Percentiles rank a stretch among this genome's conserved stretches.
These are phyloP conservation scores for Aspergillus udagawae DNA, from an alignment of 2,329 filamentous ascomycete genomes.

Conservation along the genomic window DNA sequence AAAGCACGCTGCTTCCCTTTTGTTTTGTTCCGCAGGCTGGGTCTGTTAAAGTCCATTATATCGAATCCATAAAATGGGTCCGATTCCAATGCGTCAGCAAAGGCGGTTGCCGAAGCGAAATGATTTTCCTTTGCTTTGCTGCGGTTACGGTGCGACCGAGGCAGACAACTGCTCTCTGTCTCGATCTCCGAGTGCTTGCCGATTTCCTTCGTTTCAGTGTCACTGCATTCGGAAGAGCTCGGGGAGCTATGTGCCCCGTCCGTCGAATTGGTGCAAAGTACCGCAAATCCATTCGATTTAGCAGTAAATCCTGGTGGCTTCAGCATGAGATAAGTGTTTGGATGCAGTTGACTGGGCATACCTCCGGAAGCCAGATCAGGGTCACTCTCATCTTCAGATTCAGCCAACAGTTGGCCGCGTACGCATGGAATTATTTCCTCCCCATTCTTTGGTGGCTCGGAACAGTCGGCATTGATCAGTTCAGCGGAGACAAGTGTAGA, in stretches of 20 bases:
- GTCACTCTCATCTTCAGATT: background rate
- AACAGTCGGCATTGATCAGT: background rate
- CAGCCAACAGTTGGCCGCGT: background rate
- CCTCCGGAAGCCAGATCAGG: background rate
- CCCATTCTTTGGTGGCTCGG: background rate
- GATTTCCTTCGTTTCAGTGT: background rate
- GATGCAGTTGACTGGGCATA: background rate
- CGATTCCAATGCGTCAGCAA: constrained; percentile 56
- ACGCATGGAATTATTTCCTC: background rate
- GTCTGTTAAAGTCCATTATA: constrained; percentile 75
- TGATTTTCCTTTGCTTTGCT: constrained; percentile 6
- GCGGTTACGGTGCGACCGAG: background rate
- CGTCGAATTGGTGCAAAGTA: background rate
- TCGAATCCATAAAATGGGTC: constrained; percentile 69
- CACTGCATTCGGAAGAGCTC: background rate
- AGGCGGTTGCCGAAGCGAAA: constrained; percentile 53
- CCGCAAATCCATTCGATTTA: background rate
- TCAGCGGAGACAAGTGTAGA: background rate
- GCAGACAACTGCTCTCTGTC: background rate
- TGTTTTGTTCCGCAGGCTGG: constrained; percentile 61
- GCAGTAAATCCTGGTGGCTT: background rate
- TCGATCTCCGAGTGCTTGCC: background rate
- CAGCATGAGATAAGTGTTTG: background rate
- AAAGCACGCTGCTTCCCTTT: constrained; percentile 58
- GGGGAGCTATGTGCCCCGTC: background rate